Base-by-base conservation (phyloP, 2,329 filamentous ascomycete species). In the Penicillium sp. region DNA sequence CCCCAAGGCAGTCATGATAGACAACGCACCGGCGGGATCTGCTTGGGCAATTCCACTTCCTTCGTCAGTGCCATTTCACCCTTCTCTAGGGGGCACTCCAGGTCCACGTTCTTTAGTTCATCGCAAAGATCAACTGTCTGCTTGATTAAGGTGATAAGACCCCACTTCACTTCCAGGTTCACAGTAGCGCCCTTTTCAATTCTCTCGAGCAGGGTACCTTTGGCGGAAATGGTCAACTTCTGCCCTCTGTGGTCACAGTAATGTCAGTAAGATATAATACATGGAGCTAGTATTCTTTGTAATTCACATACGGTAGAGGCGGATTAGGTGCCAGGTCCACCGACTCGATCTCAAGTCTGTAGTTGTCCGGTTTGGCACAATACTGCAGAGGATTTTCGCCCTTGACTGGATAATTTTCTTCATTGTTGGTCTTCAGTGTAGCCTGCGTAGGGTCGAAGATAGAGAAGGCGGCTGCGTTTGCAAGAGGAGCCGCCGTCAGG, bases 271-370 rank as follows among this genome's bases (percentile, higher is more conserved):
- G 27, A 29, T 27, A 4, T 34, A 40, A 13, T 9, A 45, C 36
- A 29, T 47, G 34, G 13, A 10, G 32, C 26, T 6, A 43, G 19
- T 49, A 50, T 32, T 29, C 29, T 19, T 26, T 7, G 30, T 35
- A 34, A 23, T 60, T 48, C 29, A 83, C 89, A 68, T 85, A 97
- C 93, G 91, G 81, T 70, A 84, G 70, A 34, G 94, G 94, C 56
- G 93, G 94, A 74, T 97, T 97, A 13, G 94, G 94, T 34, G 74
- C 70, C 53, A 99, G 76, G 67, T 97, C 86, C 53, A 97, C 91
- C 43, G 83, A 83, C 60, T 91, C 79, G 67, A 99, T 91, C 40
- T 78, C 76, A 63, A 97, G 78, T 53, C 92, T 82, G 71, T 97
- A 85, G 47, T 84, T 73, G 45, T 75, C 74, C 54, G 90, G 89